Evolutionary conservation across 352 stramenopile species (phyloP), one percentile per base, ranked within the genome.

Genomic region (Pelagophyceae sp.): DNA sequence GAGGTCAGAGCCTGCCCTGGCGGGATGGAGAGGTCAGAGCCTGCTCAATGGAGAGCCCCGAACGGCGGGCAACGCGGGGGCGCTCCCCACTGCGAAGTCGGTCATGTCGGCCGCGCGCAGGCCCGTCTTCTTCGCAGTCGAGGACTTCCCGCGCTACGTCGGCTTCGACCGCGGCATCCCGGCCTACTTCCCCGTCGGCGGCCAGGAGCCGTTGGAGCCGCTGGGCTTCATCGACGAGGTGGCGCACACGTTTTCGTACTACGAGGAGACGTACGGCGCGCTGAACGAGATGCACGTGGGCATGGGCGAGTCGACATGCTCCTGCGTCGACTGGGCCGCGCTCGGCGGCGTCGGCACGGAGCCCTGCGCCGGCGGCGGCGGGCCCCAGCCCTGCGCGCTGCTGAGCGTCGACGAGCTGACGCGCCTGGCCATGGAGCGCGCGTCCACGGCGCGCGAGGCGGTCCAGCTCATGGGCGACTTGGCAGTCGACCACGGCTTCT

Each of bases 241-340:
- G 0, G 61, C 81, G 27, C 87, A 94, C 80, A 98, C 94, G 33
- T 96, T 90, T 82, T 92, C 87, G 19, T 97, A 97, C 82, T 92
- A 95, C 70, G 93, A 98, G 79, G 92, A 95, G 63, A 85, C 84
- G 25, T 93, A 98, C 79, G 92, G 90, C 45, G 92, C 96, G 82
- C 95, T 97, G 83, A 98, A 98, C 83, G 94, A 98, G 76, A 82
- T 91, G 75, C 88, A 96, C 83, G 84, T 97, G 60, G 95, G 86
- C 71, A 97, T 98, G 67, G 92, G 87, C 2, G 94, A 97, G 86
- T 95, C 88, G 72, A 97, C 93, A n/a, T 97, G 93, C 76, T 87
- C 88, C 5, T 88, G 88, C 29, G 88, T 90, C 15, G 82, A 83
- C 79, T 80, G 79, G 72, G 78, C 81, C 17, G 58, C 76, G 38